These are phyloP conservation scores for Linnemannia hyalina DNA, from an alignment of 192 early-diverging fungal genomes.

Conservation along the genomic window DNA sequence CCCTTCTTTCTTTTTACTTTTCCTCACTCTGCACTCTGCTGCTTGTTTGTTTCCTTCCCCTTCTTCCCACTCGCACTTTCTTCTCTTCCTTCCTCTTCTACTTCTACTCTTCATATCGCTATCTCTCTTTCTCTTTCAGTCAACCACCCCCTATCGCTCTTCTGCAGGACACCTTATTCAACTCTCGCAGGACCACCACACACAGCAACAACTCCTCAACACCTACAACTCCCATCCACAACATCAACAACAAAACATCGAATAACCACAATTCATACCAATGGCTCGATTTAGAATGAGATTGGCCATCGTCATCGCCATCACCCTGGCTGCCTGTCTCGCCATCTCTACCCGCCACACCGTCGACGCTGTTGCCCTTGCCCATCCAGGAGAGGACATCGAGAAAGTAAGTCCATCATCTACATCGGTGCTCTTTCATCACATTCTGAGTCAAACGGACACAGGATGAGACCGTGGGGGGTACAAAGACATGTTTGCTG, in stretches of 20 bases:
- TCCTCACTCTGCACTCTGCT: not conserved
- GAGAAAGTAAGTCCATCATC: conserved; percentile 19
- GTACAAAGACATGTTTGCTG: not conserved
- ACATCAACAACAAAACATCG: not conserved
- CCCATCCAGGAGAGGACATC: not conserved
- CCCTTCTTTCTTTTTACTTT: not conserved
- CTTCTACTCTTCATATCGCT: not conserved
- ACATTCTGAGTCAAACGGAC: not conserved
- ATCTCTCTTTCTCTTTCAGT: not conserved
- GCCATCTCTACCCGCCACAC: conserved; percentile 5
- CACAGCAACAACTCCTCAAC: not conserved
- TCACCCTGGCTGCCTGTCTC: conserved; percentile 21
- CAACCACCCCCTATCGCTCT: not conserved
- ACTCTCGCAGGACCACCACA: not conserved
- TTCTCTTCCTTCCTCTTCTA: not conserved
- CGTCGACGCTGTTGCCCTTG: conserved; percentile 3
- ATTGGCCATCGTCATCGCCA: conserved; percentile 16
- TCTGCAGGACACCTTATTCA: not conserved
- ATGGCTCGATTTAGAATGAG: conserved; percentile 16
- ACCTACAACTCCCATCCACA: not conserved
- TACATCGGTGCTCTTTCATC: not conserved
- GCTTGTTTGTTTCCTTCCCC: not conserved
- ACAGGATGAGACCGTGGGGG: not conserved
- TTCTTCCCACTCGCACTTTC: not conserved
- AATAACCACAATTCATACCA: not conserved